A percentile compares a stretch with the other conserved stretches of the same genome.
Conservation (phyloP, 805 yeast species). For the Yamadazyma phyllophila region DNA sequence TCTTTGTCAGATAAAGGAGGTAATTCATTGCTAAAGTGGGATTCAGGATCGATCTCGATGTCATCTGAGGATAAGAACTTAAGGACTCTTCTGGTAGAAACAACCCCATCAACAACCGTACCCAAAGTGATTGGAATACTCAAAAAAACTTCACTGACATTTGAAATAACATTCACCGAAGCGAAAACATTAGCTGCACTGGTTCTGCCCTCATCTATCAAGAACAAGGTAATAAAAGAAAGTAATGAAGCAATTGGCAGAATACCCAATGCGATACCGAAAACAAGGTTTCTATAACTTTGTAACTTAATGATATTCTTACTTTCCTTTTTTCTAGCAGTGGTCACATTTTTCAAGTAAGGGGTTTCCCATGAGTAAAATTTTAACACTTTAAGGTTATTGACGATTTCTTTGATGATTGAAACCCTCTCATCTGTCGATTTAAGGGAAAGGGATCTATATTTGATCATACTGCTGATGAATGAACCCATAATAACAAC, state of each 20-base stretch:
- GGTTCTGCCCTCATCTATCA: slow-evolving; percentile 24
- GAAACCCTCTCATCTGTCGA: slow-evolving; percentile 76
- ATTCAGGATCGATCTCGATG: slow-evolving; percentile 22
- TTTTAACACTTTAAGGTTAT: slow-evolving; percentile 76
- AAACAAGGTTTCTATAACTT: slow-evolving; percentile 54
- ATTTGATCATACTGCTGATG: slow-evolving; percentile 46
- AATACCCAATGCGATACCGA: slow-evolving; percentile 62
- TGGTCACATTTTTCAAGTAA: slow-evolving; percentile 53
- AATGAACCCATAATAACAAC: slow-evolving; percentile 40
- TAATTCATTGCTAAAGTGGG: slow-evolving; percentile 23
- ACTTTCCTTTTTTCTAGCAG: slow-evolving; percentile 61
- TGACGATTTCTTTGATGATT: slow-evolving; percentile 72
- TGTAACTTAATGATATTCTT: slow-evolving; percentile 58
- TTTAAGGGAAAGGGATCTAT: slow-evolving; percentile 53
- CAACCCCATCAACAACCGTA: slow-evolving; percentile 61
- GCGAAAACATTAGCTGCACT: slow-evolving; percentile 66
- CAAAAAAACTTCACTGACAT: slow-evolving; percentile 57
- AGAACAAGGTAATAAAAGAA: slow-evolving; percentile 37
- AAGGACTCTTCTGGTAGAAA: slow-evolving; percentile 59
- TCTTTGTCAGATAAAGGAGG: slow-evolving; percentile 8
- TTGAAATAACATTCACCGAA: slow-evolving; percentile 63
- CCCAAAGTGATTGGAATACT: slow-evolving; percentile 68
- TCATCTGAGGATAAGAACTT: slow-evolving; percentile 47
- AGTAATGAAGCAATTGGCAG: slow-evolving; percentile 72
- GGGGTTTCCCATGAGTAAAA: slow-evolving; percentile 91